Conservation (phyloP, 208 protist genomes). For the Crithidia bombi region DNA sequence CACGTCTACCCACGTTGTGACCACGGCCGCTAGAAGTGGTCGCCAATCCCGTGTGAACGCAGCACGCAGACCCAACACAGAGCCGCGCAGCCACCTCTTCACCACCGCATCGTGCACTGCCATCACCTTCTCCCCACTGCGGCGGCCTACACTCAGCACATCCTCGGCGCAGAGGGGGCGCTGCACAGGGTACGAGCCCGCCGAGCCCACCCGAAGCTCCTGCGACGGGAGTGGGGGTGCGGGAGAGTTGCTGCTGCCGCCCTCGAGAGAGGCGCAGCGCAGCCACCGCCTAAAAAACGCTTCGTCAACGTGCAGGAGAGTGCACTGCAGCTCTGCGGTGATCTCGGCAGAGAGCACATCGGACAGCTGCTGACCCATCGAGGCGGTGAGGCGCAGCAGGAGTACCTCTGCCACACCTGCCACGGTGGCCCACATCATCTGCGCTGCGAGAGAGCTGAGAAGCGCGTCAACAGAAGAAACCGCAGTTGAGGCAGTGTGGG, state of each 20-base stretch:
- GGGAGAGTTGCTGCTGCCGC: background rate
- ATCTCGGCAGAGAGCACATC: constrained; percentile 34
- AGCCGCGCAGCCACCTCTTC: constrained; percentile 11
- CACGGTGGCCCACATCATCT: constrained; percentile 24
- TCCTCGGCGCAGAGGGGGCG: constrained; percentile 13
- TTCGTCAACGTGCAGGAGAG: constrained; percentile 55
- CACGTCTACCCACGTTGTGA: constrained; percentile 23
- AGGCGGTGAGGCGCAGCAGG: constrained; percentile 10
- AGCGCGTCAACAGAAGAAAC: constrained; percentile 23
- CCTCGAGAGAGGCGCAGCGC: background rate
- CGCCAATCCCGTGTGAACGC: constrained; percentile 31
- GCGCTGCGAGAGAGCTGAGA: constrained; percentile 18
- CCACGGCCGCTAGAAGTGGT: constrained; percentile 18
- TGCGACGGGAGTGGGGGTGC: background rate
- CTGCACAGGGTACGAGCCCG: background rate
- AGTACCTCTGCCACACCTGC: constrained; percentile 27
- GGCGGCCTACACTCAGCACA: constrained; percentile 25
- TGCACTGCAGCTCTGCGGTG: constrained; percentile 23
- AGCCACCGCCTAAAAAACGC: constrained; percentile 55
- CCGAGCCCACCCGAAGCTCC: background rate
- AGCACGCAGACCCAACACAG: background rate
- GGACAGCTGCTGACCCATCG: constrained; percentile 7
- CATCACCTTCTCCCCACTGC: constrained; percentile 29
- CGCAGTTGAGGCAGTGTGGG: background rate
- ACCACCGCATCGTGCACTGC: constrained; percentile 33